A percentile compares a stretch with the other conserved stretches of the same genome.
Conservation (phyloP, 352 stramenopile genomes). For the Phytophthora idaei region DNA sequence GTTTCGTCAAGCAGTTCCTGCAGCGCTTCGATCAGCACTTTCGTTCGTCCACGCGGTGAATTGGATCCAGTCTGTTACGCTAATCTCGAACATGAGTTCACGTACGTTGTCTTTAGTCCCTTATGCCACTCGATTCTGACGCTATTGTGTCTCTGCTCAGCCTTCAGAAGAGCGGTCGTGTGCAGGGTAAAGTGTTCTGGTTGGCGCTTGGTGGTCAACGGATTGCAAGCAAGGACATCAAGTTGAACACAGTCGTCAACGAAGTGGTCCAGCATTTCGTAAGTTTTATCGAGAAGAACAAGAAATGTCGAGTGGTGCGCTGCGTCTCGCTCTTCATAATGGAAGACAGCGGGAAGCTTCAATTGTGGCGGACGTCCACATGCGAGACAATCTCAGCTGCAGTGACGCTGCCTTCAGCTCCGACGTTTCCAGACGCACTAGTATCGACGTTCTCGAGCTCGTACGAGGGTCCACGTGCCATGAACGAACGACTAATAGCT, state of each 20-base stretch:
- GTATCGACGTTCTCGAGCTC: slow-evolving; percentile 8
- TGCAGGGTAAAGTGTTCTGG: slow-evolving; percentile 70
- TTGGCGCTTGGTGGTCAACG: slow-evolving; percentile 62
- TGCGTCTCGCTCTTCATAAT: slow-evolving; percentile 67
- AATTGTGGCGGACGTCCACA: slow-evolving; percentile 58
- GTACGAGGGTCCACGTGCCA: slow-evolving; percentile 64
- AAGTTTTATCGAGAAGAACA: slow-evolving; percentile 63
- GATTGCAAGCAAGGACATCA: slow-evolving; percentile 75
- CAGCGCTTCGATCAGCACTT: slow-evolving; percentile 57
- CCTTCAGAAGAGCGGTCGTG: slow-evolving; percentile 62
- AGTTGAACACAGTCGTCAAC: slow-evolving; percentile 56
- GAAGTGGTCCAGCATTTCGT: slow-evolving; percentile 51
- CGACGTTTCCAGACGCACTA: slow-evolving; percentile 16
- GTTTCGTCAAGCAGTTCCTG: slow-evolving; percentile 41
- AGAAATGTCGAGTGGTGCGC: slow-evolving; percentile 66
- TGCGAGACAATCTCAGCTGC: slow-evolving; percentile 57
- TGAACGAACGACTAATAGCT: slow-evolving; percentile 67
- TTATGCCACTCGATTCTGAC: slow-evolving; percentile 40
- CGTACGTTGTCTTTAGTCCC: slow-evolving; percentile 38
- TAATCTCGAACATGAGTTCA: slow-evolving; percentile 81
- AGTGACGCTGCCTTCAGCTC: slow-evolving; percentile 10
- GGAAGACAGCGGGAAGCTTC: slow-evolving; percentile 54
- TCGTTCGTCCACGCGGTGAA: slow-evolving; percentile 66
- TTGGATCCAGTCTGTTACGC: slow-evolving; percentile 69
- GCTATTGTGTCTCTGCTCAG: slow-evolving; percentile 25